These are phyloP conservation scores for Papilionanthe hybrid DNA, from an alignment of 116 monocot genomes.

Conservation along the genomic window DNA sequence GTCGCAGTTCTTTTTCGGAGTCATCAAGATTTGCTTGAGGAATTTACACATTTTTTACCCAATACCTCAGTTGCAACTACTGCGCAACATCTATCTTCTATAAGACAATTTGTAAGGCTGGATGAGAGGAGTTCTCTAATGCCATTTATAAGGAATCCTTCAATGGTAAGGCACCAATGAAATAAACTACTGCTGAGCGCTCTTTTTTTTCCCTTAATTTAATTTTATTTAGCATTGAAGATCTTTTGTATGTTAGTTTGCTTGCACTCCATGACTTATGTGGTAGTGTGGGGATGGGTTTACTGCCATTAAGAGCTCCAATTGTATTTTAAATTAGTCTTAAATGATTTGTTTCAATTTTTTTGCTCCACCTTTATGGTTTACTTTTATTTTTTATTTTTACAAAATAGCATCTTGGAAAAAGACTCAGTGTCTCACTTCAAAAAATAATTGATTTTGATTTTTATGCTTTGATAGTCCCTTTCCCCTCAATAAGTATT, in stretches of 20 bases:
- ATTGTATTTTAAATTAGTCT: no score
- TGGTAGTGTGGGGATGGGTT: no score
- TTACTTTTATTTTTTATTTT: background rate
- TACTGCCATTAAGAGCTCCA: no score
- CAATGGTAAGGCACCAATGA: no score
- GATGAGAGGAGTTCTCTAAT: constrained; percentile 64
- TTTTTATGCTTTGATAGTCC: background rate
- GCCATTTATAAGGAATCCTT: constrained; percentile 4
- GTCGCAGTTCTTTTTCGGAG: constrained; percentile 62
- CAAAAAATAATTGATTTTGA: background rate
- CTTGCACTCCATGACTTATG: constrained; percentile 1
- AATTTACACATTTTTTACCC: constrained; percentile 91
- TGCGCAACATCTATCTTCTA: constrained; percentile 28
- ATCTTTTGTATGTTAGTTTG: no score
- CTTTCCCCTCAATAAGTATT: background rate
- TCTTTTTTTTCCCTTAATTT: no score
- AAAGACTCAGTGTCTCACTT: background rate
- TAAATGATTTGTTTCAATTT: no score
- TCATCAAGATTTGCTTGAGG: constrained; percentile 84
- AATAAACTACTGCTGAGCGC: no score
- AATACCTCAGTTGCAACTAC: constrained; percentile 39
- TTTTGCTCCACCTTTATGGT: background rate
- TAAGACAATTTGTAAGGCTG: constrained; percentile 33
- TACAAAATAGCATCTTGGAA: no score
- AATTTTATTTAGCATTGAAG: no score